Evolutionary conservation across 1,284 basidiomycete genomes (phyloP), one percentile per base, ranked within the genome.

Genomic region (Mycena sp.): DNA sequence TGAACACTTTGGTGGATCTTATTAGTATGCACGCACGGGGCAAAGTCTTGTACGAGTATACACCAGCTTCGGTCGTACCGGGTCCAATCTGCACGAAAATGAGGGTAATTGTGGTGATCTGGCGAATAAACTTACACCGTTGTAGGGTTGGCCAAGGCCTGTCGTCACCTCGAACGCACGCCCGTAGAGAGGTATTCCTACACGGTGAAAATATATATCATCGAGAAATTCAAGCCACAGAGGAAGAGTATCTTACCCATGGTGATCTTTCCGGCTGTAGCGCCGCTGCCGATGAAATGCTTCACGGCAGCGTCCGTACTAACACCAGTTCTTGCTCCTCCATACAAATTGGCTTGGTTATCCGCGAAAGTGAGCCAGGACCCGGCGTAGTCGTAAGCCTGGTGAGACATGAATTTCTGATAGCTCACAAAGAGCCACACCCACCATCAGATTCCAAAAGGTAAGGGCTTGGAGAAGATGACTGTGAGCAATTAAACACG

Each of bases 391-490:
- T 94, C 92, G 68, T 94, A 94, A 9, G 90, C 89, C 89, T 91
- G 58, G 17, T 54, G 21, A 26, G 28, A 11, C 12, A 26, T 60
- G 10, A 40, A 56, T 29, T 50, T 35, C 32, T 62, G 52, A 61
- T 35, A 17, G 16, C 4, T 29, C 7, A 12, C 14, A 30, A 14
- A 9, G 32, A 7, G 14, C 14, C 32, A 14, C 32, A 35, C 32
- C 7, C 14, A 35, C 32, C 95, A 98, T 98, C 59, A 98, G 77
- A 75, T 97, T 96, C 94, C 94, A 97, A 78, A 91, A 95, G 43
- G 85, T 87, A 46, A 97, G 78, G 25, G 85, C 87, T 14, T 9
- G 74, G 72, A 95, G 10, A 52, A 32, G 19, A 37, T 44, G 19
- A 26, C 35, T 6, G 37, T 40, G 16, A 51, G 26, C 3, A 35